Conservation (phyloP, 805 yeast species). For the Barnettozyma populi region DNA sequence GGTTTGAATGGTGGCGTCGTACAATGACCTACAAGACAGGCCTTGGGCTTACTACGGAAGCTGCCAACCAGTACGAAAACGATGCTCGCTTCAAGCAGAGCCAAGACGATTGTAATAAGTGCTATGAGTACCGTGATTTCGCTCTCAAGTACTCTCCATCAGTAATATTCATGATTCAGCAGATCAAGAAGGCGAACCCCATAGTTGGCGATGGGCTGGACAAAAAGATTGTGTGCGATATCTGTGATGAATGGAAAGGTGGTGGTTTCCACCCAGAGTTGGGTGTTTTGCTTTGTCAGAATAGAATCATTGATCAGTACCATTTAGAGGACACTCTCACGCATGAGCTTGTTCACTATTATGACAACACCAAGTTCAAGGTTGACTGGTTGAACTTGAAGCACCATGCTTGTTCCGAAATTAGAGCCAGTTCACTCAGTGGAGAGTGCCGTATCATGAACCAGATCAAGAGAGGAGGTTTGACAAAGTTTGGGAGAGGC, state of each 20-base stretch:
- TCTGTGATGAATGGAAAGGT: conserved; percentile 75
- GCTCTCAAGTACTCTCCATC: conserved; percentile 75
- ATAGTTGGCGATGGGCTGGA: conserved; percentile 44
- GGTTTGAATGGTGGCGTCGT: conserved; percentile 81
- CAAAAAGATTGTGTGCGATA: conserved; percentile 65
- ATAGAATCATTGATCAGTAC: conserved; percentile 59
- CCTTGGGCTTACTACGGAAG: conserved; percentile 51
- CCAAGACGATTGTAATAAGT: conserved; percentile 54
- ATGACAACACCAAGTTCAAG: conserved; percentile 82
- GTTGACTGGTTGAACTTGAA: conserved; percentile 80
- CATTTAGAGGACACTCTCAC: conserved; percentile 87
- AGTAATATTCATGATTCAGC: conserved; percentile 81
- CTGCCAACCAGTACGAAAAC: conserved; percentile 48
- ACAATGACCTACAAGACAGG: conserved; percentile 69
- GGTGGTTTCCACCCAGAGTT: conserved; percentile 93
- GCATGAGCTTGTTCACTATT: conserved; percentile 91
- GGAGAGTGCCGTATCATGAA: conserved; percentile 93
- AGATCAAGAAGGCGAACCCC: conserved; percentile 47
- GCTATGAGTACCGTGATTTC: conserved; percentile 78
- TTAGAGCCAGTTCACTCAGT: conserved; percentile 85
- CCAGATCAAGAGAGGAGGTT: conserved; percentile 51
- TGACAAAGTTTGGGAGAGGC: conserved; percentile 60
- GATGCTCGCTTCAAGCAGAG: conserved; percentile 42
- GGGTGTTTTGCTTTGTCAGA: conserved; percentile 85
- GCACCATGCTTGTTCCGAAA: conserved; percentile 97